phyloP scores from a whole-genome alignment of 495 filamentous ascomycete species.

The Penicillium waksmanii region DNA sequence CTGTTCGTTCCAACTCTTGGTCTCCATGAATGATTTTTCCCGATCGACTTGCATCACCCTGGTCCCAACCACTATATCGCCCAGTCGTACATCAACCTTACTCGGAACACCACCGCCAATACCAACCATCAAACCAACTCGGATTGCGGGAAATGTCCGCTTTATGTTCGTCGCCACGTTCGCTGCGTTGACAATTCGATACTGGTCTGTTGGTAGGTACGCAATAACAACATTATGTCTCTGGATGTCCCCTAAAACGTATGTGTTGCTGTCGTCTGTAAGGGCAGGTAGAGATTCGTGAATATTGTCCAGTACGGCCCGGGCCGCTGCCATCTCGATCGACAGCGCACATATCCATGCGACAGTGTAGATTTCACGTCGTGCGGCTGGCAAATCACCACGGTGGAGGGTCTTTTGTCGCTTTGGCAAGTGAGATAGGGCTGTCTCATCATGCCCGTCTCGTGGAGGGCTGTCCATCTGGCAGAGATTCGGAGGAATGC shows the following conservation, averaged over 20 bases:
- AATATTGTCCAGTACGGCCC: conserved; percentile 34
- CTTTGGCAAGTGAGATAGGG: too few relatives aligned
- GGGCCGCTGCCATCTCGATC: conserved; percentile 41
- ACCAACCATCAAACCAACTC: conserved; percentile 38
- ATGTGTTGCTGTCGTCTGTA: conserved; percentile 34
- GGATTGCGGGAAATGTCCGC: conserved; percentile 31
- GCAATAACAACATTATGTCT: conserved; percentile 51
- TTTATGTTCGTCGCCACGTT: conserved; percentile 26
- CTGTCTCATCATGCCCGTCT: too few relatives aligned
- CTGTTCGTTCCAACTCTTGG: conserved; percentile 23
- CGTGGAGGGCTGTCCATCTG: too few relatives aligned
- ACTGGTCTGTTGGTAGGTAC: conserved; percentile 38
- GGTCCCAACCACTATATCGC: conserved; percentile 34
- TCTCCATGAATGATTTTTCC: conserved; percentile 34
- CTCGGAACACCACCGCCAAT: conserved; percentile 36
- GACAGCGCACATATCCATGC: conserved; percentile 43
- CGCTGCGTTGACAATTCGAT: conserved; percentile 28
- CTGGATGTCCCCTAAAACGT: conserved; percentile 35
- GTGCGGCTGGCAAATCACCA: too few relatives aligned
- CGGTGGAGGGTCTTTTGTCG: too few relatives aligned
- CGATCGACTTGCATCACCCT: conserved; percentile 49
- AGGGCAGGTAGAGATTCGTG: conserved; percentile 23
- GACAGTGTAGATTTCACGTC: conserved; percentile 28
- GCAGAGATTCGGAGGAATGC: too few relatives aligned
- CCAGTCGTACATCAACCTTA: conserved; percentile 34